Conservation (phyloP, 2,329 filamentous ascomycete genomes). For the Colletotrichum liriopes region DNA sequence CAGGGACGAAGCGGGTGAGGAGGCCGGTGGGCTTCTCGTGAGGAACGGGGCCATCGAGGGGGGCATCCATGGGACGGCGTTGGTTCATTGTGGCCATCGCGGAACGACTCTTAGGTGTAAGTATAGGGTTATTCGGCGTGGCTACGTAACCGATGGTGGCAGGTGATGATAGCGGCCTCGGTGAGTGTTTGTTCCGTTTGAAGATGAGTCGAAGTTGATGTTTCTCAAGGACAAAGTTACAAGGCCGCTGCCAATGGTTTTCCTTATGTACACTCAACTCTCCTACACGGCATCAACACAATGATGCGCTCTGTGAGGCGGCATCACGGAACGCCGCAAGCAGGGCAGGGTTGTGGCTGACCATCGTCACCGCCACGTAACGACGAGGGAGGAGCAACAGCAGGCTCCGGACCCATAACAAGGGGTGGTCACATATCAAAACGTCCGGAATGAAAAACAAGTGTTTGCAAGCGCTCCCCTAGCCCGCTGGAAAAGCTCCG, state of each 20-base stretch:
- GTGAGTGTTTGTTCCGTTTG: neutral
- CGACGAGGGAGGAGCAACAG: neutral
- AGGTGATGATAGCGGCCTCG: neutral
- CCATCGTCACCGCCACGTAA: constrained; percentile 13
- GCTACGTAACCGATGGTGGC: neutral
- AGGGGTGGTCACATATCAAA: neutral
- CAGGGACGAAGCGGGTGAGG: constrained; percentile 44
- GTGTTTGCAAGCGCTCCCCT: neutral
- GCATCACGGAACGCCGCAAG: neutral
- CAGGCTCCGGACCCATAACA: neutral
- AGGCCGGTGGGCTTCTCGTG: constrained; percentile 39
- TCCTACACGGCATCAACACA: neutral
- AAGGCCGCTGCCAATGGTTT: neutral
- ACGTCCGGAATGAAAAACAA: no score
- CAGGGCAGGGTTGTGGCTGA: constrained; percentile 4
- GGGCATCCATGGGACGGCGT: constrained; percentile 4
- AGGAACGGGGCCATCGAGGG: neutral
- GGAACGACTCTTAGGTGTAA: neutral
- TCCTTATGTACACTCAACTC: neutral
- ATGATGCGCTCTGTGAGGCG: neutral
- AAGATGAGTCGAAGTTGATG: neutral
- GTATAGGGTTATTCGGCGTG: neutral
- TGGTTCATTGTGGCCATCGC: constrained; percentile 4
- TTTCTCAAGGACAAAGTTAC: no score
- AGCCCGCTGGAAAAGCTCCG: neutral